phyloP scores from a whole-genome alignment of 192 early-diverging fungal genomes.

The Martensiomyces pterosporus region DNA sequence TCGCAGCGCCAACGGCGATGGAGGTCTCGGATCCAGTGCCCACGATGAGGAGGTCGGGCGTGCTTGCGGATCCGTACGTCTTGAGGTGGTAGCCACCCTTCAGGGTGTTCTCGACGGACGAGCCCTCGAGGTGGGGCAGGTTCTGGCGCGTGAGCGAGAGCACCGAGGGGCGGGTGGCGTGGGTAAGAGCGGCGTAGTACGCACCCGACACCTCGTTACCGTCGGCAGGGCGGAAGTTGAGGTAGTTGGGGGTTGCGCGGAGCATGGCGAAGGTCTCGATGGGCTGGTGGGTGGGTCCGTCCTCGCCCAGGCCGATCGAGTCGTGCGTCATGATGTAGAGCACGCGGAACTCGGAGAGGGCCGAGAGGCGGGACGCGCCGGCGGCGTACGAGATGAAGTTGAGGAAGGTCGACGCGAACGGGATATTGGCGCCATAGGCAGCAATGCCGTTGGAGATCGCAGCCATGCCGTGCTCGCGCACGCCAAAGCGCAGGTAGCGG shows the following conservation, averaged over 20 bases:
- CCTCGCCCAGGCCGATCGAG: constrained; percentile 97
- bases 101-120: constrained; percentile 72
- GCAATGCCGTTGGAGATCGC: constrained; percentile 87
- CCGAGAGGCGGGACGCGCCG: constrained; percentile 84
- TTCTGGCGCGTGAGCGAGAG: constrained; percentile 91
- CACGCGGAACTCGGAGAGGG: constrained; percentile 84
- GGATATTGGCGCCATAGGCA: constrained; percentile 82
- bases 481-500: constrained; percentile 90
- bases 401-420: constrained; percentile 87
- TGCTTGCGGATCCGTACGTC: constrained; percentile 53
- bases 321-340: constrained; percentile 99
- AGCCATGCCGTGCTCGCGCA: constrained; percentile 97
- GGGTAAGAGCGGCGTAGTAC: constrained; percentile 76
- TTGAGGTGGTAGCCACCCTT: constrained; percentile 86
- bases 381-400: constrained; percentile 83
- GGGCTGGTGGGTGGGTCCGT: constrained; percentile 99
- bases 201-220: constrained; percentile 91
- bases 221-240: constrained; percentile 88
- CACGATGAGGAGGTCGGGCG: constrained; percentile 69
- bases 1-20: constrained; percentile 82
- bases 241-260: constrained; percentile 86
- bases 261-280: constrained; percentile 88
- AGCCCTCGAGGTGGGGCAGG: constrained; percentile 84
- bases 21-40: constrained; percentile 92
- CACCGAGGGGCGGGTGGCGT: constrained; percentile 68